Base-by-base conservation (phyloP, 75 land plant species). In the Pinus albicaulis region DNA sequence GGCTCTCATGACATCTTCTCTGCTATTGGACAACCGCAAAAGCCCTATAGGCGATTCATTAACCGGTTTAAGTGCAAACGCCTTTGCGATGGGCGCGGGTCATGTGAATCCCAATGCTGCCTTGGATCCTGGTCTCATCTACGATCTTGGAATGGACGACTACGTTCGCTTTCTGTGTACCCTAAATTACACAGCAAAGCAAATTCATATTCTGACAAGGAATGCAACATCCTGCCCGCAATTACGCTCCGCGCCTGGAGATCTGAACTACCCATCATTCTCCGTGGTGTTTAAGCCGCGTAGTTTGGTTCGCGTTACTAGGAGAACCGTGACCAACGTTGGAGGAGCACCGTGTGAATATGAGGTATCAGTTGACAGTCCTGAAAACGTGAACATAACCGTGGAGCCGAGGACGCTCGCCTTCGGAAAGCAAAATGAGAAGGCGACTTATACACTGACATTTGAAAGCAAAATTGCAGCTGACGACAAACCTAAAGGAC, bases 191-290 rank as follows among this genome's bases (percentile, higher is more conserved):
- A 52, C 57, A 31, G 16, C 14, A 25, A 25, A 16, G 14, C 58
- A 73, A 15, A 55, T 73, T 15, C 15, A 15, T 4, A 13, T 41
- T 19, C 59, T 28, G 70, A 74, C 75, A 80, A 80, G 58, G 59
- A 65, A 23, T 34, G 59, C 10, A 7, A 25, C 34, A 25, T 56
- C 36, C 44, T 74, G n/a, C 72, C 48, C 72, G 24, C 16, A 25
- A 56, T 78, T 44, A 65, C 56, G 25, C 59, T 20, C 16, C 59
- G 57, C 0, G 22, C 19, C 56, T 17, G 72, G 66, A 52, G 72
- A 74, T 68, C 82, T 88, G 24, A 88, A 85, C 90, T 84, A 88
- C 56, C 90, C 90, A 13, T 76, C 86, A 7, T 57, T 87, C 31
- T 41, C 75, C 5, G 83, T 66, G 20, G 76, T 72, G 4, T 78